Evolutionary conservation across 768 basidiomycete genomes (phyloP).

Genomic region (Suillus variegatus): DNA sequence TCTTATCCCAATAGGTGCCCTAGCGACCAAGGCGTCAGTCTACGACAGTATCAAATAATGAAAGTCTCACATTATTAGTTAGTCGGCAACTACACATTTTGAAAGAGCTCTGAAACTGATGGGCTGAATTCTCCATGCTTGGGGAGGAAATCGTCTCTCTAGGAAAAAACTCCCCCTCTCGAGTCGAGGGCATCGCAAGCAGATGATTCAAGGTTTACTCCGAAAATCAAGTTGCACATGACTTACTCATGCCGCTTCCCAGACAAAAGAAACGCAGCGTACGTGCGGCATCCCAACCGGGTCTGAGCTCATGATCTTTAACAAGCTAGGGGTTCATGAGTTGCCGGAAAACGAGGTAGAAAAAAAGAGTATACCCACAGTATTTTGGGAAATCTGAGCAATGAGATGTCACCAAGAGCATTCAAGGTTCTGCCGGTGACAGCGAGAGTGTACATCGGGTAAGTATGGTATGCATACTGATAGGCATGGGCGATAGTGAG

Average conservation of each 20-base stretch:
- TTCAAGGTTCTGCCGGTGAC: constrained; percentile 74
- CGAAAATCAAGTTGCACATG: constrained; percentile 8
- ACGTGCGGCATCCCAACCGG: constrained; percentile 66
- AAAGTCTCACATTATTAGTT: constrained; percentile 62
- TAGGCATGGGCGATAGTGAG: constrained; percentile 71
- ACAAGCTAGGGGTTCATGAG: constrained; percentile 16
- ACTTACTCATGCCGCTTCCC: constrained; percentile 78
- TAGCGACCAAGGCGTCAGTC: constrained; percentile 28
- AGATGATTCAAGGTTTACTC: constrained; percentile 37
- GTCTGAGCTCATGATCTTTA: constrained; percentile 37
- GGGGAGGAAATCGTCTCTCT: constrained; percentile 77
- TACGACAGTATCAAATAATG: constrained; percentile 4
- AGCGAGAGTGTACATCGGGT: constrained; percentile 74
- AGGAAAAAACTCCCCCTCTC: constrained; percentile 90
- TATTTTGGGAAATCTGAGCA: constrained; percentile 67
- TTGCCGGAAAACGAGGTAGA: constrained; percentile 11
- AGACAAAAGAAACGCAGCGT: constrained; percentile 86
- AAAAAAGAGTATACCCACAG: constrained; percentile 42
- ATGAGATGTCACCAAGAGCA: constrained; percentile 77
- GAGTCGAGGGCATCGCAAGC: constrained; percentile 65
- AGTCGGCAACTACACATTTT: constrained; percentile 83
- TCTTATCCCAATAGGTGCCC: constrained; percentile 80
- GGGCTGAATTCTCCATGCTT: constrained; percentile 39
- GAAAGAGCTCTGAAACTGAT: constrained; percentile 67
- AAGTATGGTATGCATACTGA: constrained; percentile 70